Evolutionary conservation across 108 stramenopile genomes (phyloP).

Genomic region (Epithemia pelagica): DNA sequence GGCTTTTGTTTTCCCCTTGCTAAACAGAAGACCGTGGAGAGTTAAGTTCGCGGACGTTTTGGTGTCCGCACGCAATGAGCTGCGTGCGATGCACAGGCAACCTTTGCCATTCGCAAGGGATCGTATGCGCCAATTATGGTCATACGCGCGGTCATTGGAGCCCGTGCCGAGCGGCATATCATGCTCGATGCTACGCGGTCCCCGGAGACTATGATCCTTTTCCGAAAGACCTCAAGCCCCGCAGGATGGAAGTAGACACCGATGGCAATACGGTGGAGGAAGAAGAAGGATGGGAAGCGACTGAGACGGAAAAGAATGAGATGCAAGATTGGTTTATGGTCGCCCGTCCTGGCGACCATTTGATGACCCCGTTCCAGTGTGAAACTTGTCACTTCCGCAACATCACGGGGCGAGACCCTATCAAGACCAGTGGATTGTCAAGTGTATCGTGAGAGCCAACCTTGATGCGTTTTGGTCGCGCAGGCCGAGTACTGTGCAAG

Average conservation of each 20-base stretch:
- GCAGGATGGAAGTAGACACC: neutral
- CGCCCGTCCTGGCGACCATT: conserved; percentile 28
- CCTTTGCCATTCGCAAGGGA: conserved; percentile 4
- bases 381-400: conserved; percentile 40
- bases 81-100: neutral
- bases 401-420: conserved; percentile 6
- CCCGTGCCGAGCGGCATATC: conserved; percentile 29
- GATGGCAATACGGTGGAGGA: conserved; percentile 7
- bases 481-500: conserved; percentile 28
- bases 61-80: neutral
- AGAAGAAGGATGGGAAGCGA: neutral
- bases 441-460: conserved; percentile 30
- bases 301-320: neutral
- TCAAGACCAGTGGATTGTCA: neutral
- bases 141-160: conserved; percentile 6
- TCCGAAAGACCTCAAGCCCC: neutral
- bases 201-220: neutral
- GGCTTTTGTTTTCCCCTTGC: conserved; percentile 30
- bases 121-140: conserved; percentile 43
- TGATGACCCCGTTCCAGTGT: conserved; percentile 38
- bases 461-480: conserved; percentile 47
- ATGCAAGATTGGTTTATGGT: conserved; percentile 13
- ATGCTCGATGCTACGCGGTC: conserved; percentile 26
- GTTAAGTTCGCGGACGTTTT: neutral
- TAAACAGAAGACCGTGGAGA: conserved; percentile 19